Percentiles rank a stretch among this genome's conserved stretches.
phyloP scores from a whole-genome alignment of 352 stramenopile species.

The Globisporangium megalacanthum region DNA sequence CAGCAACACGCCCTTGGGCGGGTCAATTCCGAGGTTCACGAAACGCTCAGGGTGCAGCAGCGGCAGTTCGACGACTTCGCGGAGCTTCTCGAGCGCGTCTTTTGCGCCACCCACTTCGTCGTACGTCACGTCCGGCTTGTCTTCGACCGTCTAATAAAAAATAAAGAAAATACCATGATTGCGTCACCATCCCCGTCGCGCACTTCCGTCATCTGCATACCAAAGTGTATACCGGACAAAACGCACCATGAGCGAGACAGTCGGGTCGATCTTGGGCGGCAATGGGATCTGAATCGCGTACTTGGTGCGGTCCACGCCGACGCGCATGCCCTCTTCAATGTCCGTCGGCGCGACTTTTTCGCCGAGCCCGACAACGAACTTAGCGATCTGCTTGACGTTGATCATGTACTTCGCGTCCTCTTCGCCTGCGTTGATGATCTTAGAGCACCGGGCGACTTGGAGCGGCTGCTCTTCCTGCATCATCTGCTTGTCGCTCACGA shows the following conservation, averaged over 20 bases:
- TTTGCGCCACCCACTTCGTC: conserved; percentile 99
- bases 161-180: not conserved
- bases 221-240: not conserved
- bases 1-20: conserved; percentile 98
- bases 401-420: conserved; percentile 99
- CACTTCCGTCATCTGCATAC: no score
- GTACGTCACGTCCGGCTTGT: conserved; percentile 99
- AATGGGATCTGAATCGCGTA: conserved; percentile 98
- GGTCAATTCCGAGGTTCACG: conserved; percentile 98
- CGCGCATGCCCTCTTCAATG: conserved; percentile 99
- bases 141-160: conserved; percentile 97
- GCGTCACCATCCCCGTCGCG: conserved; percentile 1
- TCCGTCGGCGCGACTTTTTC: conserved; percentile 99
- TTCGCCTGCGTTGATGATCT: conserved; percentile 92
- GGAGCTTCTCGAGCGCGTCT: conserved; percentile 97
- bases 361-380: conserved; percentile 98
- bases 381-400: conserved; percentile 99
- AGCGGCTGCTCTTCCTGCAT: conserved; percentile 98
- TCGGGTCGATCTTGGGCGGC: conserved; percentile 99
- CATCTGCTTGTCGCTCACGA: conserved; percentile 99
- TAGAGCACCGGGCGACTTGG: conserved; percentile 95
- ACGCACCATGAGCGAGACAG: conserved; percentile 82
- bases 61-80: conserved; percentile 98
- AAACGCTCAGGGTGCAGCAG: conserved; percentile 98
- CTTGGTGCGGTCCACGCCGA: conserved; percentile 97